Evolutionary conservation across 2,329 filamentous ascomycete genomes (phyloP), one percentile per base, ranked within the genome.

Genomic region (Rugonectria rugulosa): DNA sequence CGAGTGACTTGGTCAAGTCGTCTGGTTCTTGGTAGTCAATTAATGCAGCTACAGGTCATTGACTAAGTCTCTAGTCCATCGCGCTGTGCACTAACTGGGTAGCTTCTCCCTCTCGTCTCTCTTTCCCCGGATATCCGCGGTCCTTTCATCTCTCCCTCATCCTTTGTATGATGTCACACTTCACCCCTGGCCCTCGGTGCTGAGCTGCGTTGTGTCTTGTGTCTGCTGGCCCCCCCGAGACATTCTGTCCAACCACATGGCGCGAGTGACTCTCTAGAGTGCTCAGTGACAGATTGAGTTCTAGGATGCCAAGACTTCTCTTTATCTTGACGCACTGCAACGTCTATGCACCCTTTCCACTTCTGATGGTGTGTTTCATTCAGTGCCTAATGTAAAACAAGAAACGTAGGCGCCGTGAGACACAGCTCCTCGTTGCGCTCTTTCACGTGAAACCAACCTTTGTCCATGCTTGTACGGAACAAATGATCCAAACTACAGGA

Each of bases 101-200:
- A n/a, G n/a, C n/a, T 14, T 32, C 12, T 32, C 10, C 29, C 29
- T 14, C 29, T 14, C n/a, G 12, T 32, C 29, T 5, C 10, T 11
- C 12, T 14, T 32, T 14, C 29, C 29, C 29, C 29, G 29, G 29
- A 32, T 32, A 32, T 32, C 12, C 29, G 29, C 29, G 29, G 29
- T 32, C 29, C 29, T 29, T 29, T 29, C 12, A 7, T 29, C 12
- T 29, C 12, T 29, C 12, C 26, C 26, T 29, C 26, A 7, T 6
- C 29, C 14, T 36, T 6, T 36, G 17, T 12, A 49, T 51, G 41
- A 37, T 51, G 38, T 36, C 47, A 43, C 47, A 26, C n/a, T n/a
- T n/a, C 36, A 24, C 20, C 27, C 47, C 38, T n/a, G 36, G 37
- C n/a, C n/a, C n/a, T n/a, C n/a, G n/a, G n/a, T n/a, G n/a, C n/a